These are phyloP conservation scores for Cinchona pubescens DNA, from an alignment of 257 asterid species.

Conservation along the genomic window DNA sequence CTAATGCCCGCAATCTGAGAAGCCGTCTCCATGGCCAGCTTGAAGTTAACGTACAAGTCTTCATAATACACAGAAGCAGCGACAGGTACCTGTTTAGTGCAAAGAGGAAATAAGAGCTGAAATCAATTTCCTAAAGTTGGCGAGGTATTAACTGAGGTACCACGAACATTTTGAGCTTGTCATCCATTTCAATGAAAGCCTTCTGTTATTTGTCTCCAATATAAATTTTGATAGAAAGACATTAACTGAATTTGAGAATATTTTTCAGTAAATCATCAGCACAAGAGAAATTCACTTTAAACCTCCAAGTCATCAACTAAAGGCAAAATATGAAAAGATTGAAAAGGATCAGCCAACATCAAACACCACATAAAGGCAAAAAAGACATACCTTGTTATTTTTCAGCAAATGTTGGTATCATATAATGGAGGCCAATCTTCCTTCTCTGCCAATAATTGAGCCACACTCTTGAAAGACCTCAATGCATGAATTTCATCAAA, in stretches of 20 bases:
- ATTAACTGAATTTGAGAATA: neutral
- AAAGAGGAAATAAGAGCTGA: neutral
- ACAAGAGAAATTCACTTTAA: neutral
- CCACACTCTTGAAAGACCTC: constrained; percentile 77
- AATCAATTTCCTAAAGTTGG: neutral
- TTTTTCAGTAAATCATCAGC: neutral
- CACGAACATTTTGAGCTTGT: neutral
- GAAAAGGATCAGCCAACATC: neutral
- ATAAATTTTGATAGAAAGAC: neutral
- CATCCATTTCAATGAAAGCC: neutral
- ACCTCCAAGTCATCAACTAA: neutral
- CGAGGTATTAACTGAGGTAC: neutral
- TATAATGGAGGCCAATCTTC: constrained; percentile 91
- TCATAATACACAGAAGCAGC: constrained; percentile 95
- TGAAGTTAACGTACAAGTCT: constrained; percentile 87
- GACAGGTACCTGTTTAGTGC: constrained; percentile 62
- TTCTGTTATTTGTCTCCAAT: neutral
- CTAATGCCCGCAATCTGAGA: constrained; percentile 70
- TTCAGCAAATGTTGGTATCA: constrained; percentile 47
- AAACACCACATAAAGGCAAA: neutral
- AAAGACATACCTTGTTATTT: constrained; percentile 57
- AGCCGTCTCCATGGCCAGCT: constrained; percentile 77
- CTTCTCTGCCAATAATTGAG: constrained; percentile 70
- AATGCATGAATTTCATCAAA: constrained; percentile 83
- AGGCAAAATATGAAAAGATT: neutral